These are phyloP conservation scores for Candida nitratophila DNA, from an alignment of 805 yeast species.

Conservation along the genomic window DNA sequence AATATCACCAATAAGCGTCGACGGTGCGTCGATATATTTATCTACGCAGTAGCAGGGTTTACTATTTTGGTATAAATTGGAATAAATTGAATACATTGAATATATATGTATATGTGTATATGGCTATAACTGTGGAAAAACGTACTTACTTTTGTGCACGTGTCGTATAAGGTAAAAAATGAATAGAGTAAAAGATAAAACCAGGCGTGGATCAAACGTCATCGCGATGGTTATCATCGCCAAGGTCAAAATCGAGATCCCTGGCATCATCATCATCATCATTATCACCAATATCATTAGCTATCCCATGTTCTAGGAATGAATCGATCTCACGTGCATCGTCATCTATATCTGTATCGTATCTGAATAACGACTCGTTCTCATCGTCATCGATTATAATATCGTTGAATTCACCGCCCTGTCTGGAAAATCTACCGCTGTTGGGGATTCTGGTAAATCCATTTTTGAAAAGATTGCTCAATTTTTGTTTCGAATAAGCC, in stretches of 20 bases:
- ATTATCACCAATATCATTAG: slow-evolving; percentile 27
- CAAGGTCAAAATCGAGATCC: background rate
- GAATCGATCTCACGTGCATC: slow-evolving; percentile 43
- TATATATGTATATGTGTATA: no score
- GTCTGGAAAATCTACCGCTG: slow-evolving; percentile 12
- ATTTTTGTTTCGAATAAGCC: slow-evolving; percentile 9
- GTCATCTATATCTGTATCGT: slow-evolving; percentile 32
- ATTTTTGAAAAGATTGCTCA: slow-evolving; percentile 13
- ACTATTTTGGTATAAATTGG: no score
- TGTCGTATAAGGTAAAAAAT: no score
- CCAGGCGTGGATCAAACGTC: no score
- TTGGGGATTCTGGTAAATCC: slow-evolving; percentile 14
- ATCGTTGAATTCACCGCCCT: slow-evolving; percentile 18
- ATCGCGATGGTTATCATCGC: slow-evolving; percentile 3
- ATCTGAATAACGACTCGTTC: slow-evolving; percentile 26
- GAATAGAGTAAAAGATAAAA: no score
- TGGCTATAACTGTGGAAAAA: no score
- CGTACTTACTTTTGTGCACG: no score
- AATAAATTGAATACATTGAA: no score
- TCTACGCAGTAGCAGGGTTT: no score
- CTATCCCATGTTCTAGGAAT: slow-evolving; percentile 26
- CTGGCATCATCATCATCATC: slow-evolving; percentile 17
- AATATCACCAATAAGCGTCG: no score
- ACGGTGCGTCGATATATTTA: no score
- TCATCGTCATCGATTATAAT: slow-evolving; percentile 22